phyloP scores from a whole-genome alignment of 352 stramenopile species.

The Globisporangium perplexum region DNA sequence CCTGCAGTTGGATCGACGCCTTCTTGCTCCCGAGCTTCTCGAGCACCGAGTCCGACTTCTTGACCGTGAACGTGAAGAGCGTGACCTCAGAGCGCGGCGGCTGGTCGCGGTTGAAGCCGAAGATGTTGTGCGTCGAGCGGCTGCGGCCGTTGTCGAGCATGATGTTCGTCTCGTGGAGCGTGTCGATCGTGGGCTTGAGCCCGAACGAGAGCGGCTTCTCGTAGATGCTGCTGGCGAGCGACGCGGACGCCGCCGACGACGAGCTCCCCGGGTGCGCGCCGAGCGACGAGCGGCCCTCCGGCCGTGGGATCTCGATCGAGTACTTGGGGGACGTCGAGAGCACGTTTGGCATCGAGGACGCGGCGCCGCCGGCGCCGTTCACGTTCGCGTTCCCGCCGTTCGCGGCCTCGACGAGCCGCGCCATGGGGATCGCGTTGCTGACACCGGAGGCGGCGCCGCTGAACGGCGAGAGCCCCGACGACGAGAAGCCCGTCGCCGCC shows the following conservation, averaged over 20 bases:
- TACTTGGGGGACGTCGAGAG: conserved; percentile 35
- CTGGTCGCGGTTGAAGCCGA: conserved; percentile 54
- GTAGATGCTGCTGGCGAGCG: conserved; percentile 13
- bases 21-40: conserved; percentile 81
- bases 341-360: conserved; percentile 9
- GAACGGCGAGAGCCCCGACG: conserved; percentile 8
- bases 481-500: conserved; percentile 9
- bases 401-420: conserved; percentile 4
- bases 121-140: conserved; percentile 69
- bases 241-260: not conserved
- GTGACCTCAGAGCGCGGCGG: conserved; percentile 58
- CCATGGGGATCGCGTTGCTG: conserved; percentile 9
- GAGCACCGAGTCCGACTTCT: conserved; percentile 80
- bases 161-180: conserved; percentile 30
- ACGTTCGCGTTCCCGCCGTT: conserved; percentile 9
- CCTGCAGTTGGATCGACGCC: conserved; percentile 74
- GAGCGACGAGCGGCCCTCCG: conserved; percentile 37
- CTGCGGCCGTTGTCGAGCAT: conserved; percentile 61
- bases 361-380: conserved; percentile 9
- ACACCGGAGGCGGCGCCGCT: not conserved
- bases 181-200: conserved; percentile 22
- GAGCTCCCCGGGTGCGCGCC: conserved; percentile 24
- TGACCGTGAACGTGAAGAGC: conserved; percentile 83
- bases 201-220: conserved; percentile 29
- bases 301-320: conserved; percentile 54